Evolutionary conservation across 805 yeast species (phyloP).

Genomic region (Pichia sporocuriosa): DNA sequence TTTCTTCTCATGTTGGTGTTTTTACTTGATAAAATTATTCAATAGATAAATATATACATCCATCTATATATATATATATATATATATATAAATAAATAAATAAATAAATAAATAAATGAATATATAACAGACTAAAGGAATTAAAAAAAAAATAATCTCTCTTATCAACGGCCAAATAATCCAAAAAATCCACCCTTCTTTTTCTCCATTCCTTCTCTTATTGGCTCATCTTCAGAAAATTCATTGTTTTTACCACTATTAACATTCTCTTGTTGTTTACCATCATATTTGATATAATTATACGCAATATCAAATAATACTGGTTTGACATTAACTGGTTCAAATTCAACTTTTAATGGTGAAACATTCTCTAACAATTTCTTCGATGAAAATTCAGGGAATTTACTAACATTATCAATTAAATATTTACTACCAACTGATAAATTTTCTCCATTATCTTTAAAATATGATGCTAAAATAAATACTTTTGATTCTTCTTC

Average conservation of each 20-base stretch:
- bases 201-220: slow-evolving; percentile 18
- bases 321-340: slow-evolving; percentile 74
- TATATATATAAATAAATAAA: neutral
- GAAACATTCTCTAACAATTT: slow-evolving; percentile 29
- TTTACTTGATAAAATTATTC: slow-evolving; percentile 19
- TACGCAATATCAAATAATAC: slow-evolving; percentile 87
- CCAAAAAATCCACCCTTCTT: slow-evolving; percentile 62
- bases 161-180: slow-evolving; percentile 48
- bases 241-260: slow-evolving; percentile 6
- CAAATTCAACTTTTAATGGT: slow-evolving; percentile 31
- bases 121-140: neutral
- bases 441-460: slow-evolving; percentile 17
- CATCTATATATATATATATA: neutral
- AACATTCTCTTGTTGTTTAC: too few species aligned
- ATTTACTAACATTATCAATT: slow-evolving; percentile 25
- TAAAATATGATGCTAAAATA: slow-evolving; percentile 42
- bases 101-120: neutral
- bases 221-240: slow-evolving; percentile 4
- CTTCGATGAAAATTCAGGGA: slow-evolving; percentile 24
- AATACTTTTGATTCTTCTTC: slow-evolving; percentile 30
- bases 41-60: too few species aligned
- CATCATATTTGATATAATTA: slow-evolving; percentile 63
- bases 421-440: slow-evolving; percentile 17
- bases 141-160: neutral
- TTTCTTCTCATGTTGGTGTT: slow-evolving; percentile 29